Evolutionary conservation across 2,329 filamentous ascomycete genomes (phyloP).

Genomic region (Cytospora piceae): DNA sequence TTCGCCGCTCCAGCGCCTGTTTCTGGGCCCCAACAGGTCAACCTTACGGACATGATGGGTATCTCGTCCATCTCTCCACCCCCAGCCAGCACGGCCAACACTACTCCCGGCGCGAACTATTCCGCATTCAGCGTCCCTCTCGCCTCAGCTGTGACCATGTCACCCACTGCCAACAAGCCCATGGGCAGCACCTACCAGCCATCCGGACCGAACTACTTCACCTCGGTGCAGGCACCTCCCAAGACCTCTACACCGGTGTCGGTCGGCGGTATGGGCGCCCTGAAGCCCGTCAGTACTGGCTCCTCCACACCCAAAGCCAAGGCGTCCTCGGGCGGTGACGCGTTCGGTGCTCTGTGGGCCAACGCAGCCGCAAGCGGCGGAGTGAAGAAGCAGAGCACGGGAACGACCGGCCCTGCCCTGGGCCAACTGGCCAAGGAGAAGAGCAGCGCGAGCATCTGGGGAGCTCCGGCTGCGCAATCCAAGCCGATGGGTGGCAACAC

Average conservation of each 20-base stretch:
- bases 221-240: conserved; percentile 64
- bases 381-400: conserved; percentile 71
- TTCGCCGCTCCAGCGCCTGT: conserved; percentile 84
- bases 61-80: conserved; percentile 82
- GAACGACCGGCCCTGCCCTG: conserved; percentile 71
- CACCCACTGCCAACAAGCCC: conserved; percentile 44
- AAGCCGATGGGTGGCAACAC: conserved; percentile 38
- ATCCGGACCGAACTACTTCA: conserved; percentile 90
- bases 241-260: conserved; percentile 36
- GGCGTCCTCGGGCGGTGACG: conserved; percentile 71
- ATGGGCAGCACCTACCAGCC: conserved; percentile 72
- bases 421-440: conserved; percentile 98
- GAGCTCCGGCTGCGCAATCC: conserved; percentile 60
- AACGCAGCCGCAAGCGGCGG: conserved; percentile 64
- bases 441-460: conserved; percentile 93
- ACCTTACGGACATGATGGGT: conserved; percentile 77
- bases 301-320: conserved; percentile 40
- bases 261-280: conserved; percentile 36
- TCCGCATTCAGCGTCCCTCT: conserved; percentile 62
- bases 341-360: conserved; percentile 87
- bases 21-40: conserved; percentile 78
- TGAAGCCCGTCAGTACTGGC: conserved; percentile 33
- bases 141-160: conserved; percentile 43
- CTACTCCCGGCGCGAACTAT: conserved; percentile 63
- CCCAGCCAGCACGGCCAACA: conserved; percentile 57